A percentile compares a stretch with the other conserved stretches of the same genome.
These are phyloP conservation scores for Sphaerostilbella broomeana DNA, from an alignment of 2,329 filamentous ascomycete genomes.

Conservation along the genomic window DNA sequence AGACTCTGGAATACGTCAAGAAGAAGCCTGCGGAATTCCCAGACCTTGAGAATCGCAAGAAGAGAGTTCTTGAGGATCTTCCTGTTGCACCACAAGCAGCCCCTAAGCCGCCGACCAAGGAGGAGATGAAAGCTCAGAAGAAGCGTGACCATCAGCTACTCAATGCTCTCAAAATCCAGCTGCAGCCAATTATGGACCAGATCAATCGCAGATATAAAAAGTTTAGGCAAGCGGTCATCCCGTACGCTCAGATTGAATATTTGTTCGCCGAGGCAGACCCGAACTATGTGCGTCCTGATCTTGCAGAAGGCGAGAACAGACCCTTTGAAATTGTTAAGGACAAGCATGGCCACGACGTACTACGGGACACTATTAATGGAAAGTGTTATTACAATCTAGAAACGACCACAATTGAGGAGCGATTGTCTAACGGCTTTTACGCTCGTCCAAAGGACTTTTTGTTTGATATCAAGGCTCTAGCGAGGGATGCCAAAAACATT, in stretches of 20 bases:
- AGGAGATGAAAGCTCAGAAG: constrained; percentile 72
- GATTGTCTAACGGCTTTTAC: constrained; percentile 96
- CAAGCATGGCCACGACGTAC: constrained; percentile 66
- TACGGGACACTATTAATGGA: constrained; percentile 66
- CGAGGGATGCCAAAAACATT: constrained; percentile 74
- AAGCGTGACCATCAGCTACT: constrained; percentile 77
- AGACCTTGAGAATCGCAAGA: constrained; percentile 78
- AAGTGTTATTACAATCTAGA: constrained; percentile 97
- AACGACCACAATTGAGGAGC: constrained; percentile 85
- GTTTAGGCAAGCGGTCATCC: constrained; percentile 75
- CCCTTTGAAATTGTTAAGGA: constrained; percentile 79
- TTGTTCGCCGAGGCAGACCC: constrained; percentile 80
- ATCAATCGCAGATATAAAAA: constrained; percentile 85
- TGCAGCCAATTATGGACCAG: constrained; percentile 96
- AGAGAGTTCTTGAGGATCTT: constrained; percentile 70
- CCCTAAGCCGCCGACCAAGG: constrained; percentile 63
- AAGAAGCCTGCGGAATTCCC: constrained; percentile 82
- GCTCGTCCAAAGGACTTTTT: constrained; percentile 84
- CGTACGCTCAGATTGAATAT: constrained; percentile 68
- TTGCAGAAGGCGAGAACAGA: constrained; percentile 50
- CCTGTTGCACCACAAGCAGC: constrained; percentile 67
- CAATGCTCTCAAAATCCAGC: constrained; percentile 78
- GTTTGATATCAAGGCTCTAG: constrained; percentile 75
- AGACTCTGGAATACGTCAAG: constrained; percentile 67
- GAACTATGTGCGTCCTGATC: constrained; percentile 53